Evolutionary conservation across 257 asterid genomes (phyloP), one percentile per base, ranked within the genome.

Genomic region (Buddleja alternifolia): DNA sequence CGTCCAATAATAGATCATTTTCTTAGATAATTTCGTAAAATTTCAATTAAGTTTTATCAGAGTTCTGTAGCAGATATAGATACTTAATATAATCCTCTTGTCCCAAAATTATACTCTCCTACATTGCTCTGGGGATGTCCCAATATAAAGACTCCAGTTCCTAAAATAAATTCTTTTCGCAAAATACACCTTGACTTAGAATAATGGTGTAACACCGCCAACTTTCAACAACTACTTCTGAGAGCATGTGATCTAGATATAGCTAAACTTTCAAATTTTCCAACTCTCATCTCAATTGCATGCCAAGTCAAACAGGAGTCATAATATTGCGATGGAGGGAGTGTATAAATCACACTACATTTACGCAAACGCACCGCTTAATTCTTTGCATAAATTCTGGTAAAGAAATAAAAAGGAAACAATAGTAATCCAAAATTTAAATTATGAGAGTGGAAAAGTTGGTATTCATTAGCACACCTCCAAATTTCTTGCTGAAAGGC

Each of bases 401-500:
- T 10, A 55, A 50, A 62, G 36, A 63, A 20, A 45, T 10, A 59
- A 12, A 19, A 62, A 42, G 37, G 41, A 46, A 63, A 52, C 9
- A 61, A 50, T 6, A 60, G 29, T 8, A 36, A 40, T 51, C 48
- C 12, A 60, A 47, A n/a, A 67, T 40, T 51, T 25, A 32, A 72
- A 70, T 10, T 20, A 19, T 55, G 55, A 50, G 32, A 25, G 51
- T 51, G 12, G 41, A 44, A 9, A 72, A 66, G 48, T 40, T 36
- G 8, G 68, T 60, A 46, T 50, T 54, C 60, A 44, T 51, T 48
- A 70, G 55, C 72, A 42, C 72, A 94, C 99, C 92, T 89, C 97
- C 79, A 94, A 78, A 85, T 91, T 94, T 83, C 96, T 82, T 6
- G 97, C 93, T 24, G 97, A 85, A 63, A 94, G 96, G 73, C 90